These are phyloP conservation scores for Pestalotiopsis sp. DNA, from an alignment of 2,329 filamentous ascomycete genomes.

Conservation along the genomic window DNA sequence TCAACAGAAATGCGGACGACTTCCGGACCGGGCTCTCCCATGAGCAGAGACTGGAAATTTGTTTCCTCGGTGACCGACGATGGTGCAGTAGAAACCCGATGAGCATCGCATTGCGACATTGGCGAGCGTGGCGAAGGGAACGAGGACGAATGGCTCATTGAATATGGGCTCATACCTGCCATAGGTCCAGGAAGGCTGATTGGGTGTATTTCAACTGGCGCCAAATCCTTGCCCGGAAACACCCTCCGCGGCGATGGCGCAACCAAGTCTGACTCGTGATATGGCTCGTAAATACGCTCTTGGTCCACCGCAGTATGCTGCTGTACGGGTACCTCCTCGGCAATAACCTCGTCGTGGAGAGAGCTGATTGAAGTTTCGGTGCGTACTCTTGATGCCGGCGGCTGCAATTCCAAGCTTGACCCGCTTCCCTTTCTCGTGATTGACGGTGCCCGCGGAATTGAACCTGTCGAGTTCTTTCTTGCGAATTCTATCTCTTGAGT, in stretches of 20 bases:
- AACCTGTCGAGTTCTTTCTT: conserved; percentile 16
- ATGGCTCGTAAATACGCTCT: conserved; percentile 34
- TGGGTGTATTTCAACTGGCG: conserved; percentile 52
- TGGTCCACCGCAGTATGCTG: conserved; percentile 38
- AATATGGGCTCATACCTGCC: conserved; percentile 64
- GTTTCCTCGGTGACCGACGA: conserved; percentile 75
- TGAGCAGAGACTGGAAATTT: conserved; percentile 68
- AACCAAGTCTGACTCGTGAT: conserved; percentile 40
- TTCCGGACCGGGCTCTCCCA: conserved; percentile 75
- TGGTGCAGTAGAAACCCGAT: conserved; percentile 73
- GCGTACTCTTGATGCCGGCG: conserved; percentile 41
- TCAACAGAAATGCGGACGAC: conserved; percentile 68
- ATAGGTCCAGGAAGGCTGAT: conserved; percentile 45
- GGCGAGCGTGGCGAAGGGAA: conserved; percentile 71
- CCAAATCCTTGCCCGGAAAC: conserved; percentile 44
- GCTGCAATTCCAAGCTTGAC: conserved; percentile 42
- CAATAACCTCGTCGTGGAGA: conserved; percentile 53
- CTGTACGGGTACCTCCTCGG: conserved; percentile 44
- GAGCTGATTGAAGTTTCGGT: conserved; percentile 52
- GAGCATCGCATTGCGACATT: conserved; percentile 66
- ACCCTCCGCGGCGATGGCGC: conserved; percentile 47
- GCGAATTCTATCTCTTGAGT: conserved; percentile 30
- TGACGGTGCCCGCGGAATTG: conserved; percentile 15
- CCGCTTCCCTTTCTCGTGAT: conserved; percentile 49
- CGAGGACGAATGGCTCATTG: conserved; percentile 65